Conservation (phyloP, 2,329 filamentous ascomycete genomes). For the Blastomyces emzantsi region DNA sequence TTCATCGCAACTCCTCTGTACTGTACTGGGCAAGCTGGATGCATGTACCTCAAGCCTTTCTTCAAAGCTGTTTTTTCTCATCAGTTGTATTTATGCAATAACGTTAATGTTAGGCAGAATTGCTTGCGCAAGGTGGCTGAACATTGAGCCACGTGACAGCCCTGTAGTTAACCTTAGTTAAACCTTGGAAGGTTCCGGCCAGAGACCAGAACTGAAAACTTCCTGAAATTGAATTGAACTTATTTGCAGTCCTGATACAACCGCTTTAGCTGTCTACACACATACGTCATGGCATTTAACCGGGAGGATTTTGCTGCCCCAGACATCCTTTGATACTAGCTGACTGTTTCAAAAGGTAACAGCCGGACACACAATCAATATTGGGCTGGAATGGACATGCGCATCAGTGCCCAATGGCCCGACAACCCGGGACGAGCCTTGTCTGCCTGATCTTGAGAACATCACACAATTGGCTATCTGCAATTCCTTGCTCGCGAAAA, state of each 20-base stretch:
- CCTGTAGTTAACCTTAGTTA: too few species aligned
- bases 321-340: neutral
- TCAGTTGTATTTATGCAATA: neutral
- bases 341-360: neutral
- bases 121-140: neutral
- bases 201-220: neutral
- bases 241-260: neutral
- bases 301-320: neutral
- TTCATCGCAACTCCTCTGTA: neutral
- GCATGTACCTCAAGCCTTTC: neutral
- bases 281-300: neutral
- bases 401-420: slow-evolving; percentile 8
- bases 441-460: neutral
- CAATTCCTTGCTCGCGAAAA: neutral
- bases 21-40: neutral
- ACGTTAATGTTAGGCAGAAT: neutral
- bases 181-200: too few species aligned
- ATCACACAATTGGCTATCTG: neutral
- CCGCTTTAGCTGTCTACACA: neutral
- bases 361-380: neutral
- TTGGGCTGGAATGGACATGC: slow-evolving; percentile 8
- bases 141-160: neutral
- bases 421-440: neutral
- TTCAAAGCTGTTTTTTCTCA: neutral
- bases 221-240: neutral